A percentile compares a stretch with the other conserved stretches of the same genome.
Evolutionary conservation across 225 moss, liverwort and hornwort genomes (phyloP).

Genomic region (Thuidium tamariscinum): DNA sequence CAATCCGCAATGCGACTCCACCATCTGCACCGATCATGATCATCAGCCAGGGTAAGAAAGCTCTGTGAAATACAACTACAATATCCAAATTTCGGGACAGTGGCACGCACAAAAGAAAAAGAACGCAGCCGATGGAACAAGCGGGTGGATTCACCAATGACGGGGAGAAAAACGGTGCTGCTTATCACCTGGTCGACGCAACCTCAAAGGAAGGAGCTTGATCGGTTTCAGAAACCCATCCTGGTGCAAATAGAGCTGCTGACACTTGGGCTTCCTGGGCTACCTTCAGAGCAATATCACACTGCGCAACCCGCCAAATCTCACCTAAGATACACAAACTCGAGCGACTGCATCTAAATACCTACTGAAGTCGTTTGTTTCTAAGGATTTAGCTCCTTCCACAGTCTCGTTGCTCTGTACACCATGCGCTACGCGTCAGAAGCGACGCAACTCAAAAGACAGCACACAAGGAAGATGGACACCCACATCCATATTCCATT

Average conservation of each 20-base stretch:
- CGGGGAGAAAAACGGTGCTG: neutral
- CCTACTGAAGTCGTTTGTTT: neutral
- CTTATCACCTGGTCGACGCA: constrained; percentile 37
- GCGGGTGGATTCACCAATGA: neutral
- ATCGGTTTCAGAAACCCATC: constrained; percentile 70
- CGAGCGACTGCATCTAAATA: neutral
- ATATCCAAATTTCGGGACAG: neutral
- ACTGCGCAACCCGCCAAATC: constrained; percentile 19
- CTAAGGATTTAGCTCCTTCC: neutral
- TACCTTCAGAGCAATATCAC: constrained; percentile 73
- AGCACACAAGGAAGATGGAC: neutral
- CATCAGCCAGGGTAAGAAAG: neutral
- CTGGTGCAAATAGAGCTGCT: constrained; percentile 83
- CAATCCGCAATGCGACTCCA: constrained; percentile 28
- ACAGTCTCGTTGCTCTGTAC: neutral
- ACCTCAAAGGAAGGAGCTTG: constrained; percentile 53
- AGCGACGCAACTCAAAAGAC: neutral
- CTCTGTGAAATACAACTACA: neutral
- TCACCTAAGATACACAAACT: neutral
- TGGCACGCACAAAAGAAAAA: neutral
- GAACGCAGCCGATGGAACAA: neutral
- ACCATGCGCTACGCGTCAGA: neutral
- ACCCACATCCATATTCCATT: neutral
- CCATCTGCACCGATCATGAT: constrained; percentile 14
- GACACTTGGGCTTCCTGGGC: constrained; percentile 60